These are phyloP conservation scores for Crithidia thermophila DNA, from an alignment of 208 protist genomes.

Conservation along the genomic window DNA sequence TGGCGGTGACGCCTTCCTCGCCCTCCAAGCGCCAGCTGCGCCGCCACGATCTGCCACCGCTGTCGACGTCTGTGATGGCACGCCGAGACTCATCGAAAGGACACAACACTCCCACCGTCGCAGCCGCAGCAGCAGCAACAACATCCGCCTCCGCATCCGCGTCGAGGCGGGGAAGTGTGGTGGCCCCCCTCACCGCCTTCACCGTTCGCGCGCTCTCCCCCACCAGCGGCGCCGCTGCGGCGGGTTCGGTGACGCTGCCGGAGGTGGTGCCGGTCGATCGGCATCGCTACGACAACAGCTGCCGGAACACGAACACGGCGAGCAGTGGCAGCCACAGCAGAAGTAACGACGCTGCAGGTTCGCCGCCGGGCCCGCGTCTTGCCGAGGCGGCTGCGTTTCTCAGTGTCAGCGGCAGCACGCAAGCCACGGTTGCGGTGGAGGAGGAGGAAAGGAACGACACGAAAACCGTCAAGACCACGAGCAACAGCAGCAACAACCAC, in stretches of 20 bases:
- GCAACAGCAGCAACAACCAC: too few relatives aligned
- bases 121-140: neutral
- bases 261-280: neutral
- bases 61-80: too few relatives aligned
- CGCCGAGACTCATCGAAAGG: too few relatives aligned
- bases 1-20: too few relatives aligned
- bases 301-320: neutral
- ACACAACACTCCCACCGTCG: neutral
- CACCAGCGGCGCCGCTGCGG: neutral
- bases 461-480: too few relatives aligned
- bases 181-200: constrained; percentile 10
- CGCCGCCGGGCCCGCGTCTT: too few relatives aligned
- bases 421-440: too few relatives aligned
- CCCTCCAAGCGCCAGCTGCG: constrained; percentile 1
- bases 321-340: neutral
- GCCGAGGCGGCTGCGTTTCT: too few relatives aligned
- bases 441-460: too few relatives aligned
- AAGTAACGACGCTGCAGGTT: neutral
- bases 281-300: constrained; percentile 1
- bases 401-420: too few relatives aligned
- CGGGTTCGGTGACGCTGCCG: neutral
- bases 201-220: too few relatives aligned
- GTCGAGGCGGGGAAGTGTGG: too few relatives aligned
- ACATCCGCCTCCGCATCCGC: neutral
- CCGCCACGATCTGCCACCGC: neutral